phyloP scores from a whole-genome alignment of 768 basidiomycete genomes.

The Macrolepiota albuminosa region DNA sequence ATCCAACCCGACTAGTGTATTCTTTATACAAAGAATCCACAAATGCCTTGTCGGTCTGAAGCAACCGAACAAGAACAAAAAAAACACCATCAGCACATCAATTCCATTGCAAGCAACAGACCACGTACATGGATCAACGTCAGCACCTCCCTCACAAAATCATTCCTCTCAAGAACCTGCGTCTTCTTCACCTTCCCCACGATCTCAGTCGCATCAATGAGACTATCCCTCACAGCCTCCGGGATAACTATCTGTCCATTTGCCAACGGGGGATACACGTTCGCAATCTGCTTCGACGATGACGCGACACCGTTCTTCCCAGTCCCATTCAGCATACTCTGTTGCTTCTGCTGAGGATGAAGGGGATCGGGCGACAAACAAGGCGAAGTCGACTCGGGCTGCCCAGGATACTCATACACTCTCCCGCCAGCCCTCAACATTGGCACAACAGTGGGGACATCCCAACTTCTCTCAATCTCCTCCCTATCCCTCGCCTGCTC shows the following conservation, averaged over 20 bases:
- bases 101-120: slow-evolving; percentile 4
- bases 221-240: slow-evolving; percentile 24
- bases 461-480: slow-evolving; percentile 61
- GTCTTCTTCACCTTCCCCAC: slow-evolving; percentile 14
- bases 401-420: slow-evolving; percentile 3
- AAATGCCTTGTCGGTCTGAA: slow-evolving; percentile 60
- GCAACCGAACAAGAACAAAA: not conserved
- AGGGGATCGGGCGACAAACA: slow-evolving; percentile 4
- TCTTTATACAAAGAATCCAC: slow-evolving; percentile 58
- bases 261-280: slow-evolving; percentile 8
- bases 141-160: slow-evolving; percentile 56
- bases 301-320: not conserved
- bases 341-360: not conserved
- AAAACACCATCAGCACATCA: not conserved
- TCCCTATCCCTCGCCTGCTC: slow-evolving; percentile 36
- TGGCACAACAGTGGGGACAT: slow-evolving; percentile 34
- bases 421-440: slow-evolving; percentile 6
- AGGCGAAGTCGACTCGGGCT: slow-evolving; percentile 15
- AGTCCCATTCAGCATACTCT: not conserved
- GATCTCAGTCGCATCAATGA: slow-evolving; percentile 22
- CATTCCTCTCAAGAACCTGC: slow-evolving; percentile 40
- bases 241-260: slow-evolving; percentile 8
- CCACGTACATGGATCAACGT: slow-evolving; percentile 54
- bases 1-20: slow-evolving; percentile 30
- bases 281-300: not conserved